These are phyloP conservation scores for Dactylonectria macrodidyma DNA, from an alignment of 2,329 filamentous ascomycete species.

Conservation along the genomic window DNA sequence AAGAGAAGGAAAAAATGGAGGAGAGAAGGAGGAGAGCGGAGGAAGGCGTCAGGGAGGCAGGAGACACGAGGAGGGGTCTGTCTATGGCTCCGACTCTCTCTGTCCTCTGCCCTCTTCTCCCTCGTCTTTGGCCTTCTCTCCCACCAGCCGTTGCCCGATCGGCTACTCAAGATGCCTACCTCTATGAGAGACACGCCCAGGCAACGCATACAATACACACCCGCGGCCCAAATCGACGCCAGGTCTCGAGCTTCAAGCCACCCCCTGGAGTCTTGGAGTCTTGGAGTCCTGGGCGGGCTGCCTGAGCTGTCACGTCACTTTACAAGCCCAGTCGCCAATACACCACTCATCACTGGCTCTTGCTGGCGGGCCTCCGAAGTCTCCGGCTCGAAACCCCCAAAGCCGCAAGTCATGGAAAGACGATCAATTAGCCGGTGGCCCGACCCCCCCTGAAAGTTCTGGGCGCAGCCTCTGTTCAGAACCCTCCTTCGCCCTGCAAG, in stretches of 20 bases:
- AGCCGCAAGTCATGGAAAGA: slow-evolving; percentile 3
- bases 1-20: neutral
- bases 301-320: slow-evolving; percentile 24
- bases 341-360: slow-evolving; percentile 14
- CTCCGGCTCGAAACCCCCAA: slow-evolving; percentile 1
- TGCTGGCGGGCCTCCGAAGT: neutral
- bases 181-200: slow-evolving; percentile 6
- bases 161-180: slow-evolving; percentile 2
- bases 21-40: slow-evolving; percentile 6
- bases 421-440: slow-evolving; percentile 22
- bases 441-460: slow-evolving; percentile 17
- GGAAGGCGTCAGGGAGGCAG: slow-evolving; percentile 16
- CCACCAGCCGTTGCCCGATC: slow-evolving; percentile 16
- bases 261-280: neutral
- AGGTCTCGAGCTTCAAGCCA: slow-evolving; percentile 5
- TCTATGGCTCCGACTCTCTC: slow-evolving; percentile 3
- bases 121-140: neutral
- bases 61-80: slow-evolving; percentile 23
- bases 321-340: neutral
- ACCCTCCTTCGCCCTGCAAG: neutral
- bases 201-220: neutral
- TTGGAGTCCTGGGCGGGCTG: neutral
- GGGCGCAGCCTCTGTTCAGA: neutral
- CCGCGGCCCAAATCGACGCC: neutral
- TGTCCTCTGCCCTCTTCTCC: neutral